These are phyloP conservation scores for Thielaviopsis punctulata DNA, from an alignment of 2,329 filamentous ascomycete genomes.

Conservation along the genomic window DNA sequence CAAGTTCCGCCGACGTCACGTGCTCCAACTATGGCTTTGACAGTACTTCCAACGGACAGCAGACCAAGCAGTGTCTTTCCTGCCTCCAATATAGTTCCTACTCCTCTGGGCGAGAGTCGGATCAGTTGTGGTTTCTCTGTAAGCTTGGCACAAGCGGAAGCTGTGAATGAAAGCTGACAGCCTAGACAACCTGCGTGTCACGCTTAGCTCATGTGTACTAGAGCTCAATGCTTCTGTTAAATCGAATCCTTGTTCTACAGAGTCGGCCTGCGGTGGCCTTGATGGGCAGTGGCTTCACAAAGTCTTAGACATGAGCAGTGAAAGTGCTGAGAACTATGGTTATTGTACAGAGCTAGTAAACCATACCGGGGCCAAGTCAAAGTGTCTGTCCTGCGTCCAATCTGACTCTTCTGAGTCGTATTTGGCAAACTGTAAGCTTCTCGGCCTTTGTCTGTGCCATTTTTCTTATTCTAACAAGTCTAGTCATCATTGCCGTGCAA, in stretches of 20 bases:
- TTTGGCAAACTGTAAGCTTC: constrained; percentile 32
- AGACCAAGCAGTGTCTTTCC: constrained; percentile 26
- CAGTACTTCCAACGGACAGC: not conserved
- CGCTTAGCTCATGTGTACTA: constrained; percentile 34
- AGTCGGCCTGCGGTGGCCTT: constrained; percentile 31
- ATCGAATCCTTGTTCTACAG: constrained; percentile 33
- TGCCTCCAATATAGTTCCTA: constrained; percentile 36
- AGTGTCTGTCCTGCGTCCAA: constrained; percentile 29
- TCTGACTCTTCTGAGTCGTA: constrained; percentile 25
- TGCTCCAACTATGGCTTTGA: not conserved
- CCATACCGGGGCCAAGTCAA: constrained; percentile 17
- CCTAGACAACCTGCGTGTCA: constrained; percentile 36
- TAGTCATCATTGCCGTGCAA: constrained; percentile 33
- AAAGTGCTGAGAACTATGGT: not conserved
- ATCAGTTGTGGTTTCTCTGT: constrained; percentile 41
- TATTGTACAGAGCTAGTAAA: not conserved
- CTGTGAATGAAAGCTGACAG: not conserved
- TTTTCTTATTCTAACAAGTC: not conserved
- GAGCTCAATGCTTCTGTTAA: constrained; percentile 30
- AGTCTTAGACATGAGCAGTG: constrained; percentile 17
- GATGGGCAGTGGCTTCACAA: constrained; percentile 24
- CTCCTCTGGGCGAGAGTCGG: constrained; percentile 29
- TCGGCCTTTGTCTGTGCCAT: not conserved
- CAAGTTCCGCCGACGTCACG: not conserved
- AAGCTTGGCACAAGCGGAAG: constrained; percentile 17